phyloP scores from a whole-genome alignment of 495 filamentous ascomycete species.

The Trichocladium antarcticum region DNA sequence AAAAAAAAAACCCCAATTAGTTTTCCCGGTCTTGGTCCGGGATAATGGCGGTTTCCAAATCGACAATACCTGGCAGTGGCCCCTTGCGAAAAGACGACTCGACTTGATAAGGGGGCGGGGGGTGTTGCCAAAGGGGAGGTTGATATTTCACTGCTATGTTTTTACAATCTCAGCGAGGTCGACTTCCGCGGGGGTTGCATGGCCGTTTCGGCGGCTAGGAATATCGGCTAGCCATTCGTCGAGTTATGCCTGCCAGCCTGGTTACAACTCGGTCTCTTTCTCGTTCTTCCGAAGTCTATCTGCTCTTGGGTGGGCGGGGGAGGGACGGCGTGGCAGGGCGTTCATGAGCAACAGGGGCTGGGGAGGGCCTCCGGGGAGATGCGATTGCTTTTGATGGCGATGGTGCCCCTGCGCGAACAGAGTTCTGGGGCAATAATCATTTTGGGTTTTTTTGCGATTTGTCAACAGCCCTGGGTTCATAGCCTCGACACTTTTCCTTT shows the following conservation, averaged over 20 bases:
- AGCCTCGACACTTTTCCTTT: constrained; percentile 5
- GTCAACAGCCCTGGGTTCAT: constrained; percentile 7
- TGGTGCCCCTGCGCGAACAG: neutral
- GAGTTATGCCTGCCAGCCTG: too few species aligned
- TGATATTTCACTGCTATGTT: neutral
- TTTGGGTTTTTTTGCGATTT: constrained; percentile 4
- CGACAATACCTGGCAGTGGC: too few species aligned
- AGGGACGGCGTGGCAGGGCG: constrained; percentile 1
- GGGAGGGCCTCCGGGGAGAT: neutral
- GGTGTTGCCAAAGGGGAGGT: neutral
- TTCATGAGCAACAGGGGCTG: constrained; percentile 4
- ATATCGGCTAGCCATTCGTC: too few species aligned
- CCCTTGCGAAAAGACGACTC: neutral
- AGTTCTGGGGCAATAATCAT: constrained; percentile 4
- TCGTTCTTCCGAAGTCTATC: constrained; percentile 1
- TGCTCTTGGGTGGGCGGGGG: neutral
- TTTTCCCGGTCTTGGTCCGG: constrained; percentile 5
- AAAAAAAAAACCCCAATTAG: neutral
- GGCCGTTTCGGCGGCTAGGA: neutral
- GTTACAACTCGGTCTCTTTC: neutral
- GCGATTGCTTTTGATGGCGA: constrained; percentile 1
- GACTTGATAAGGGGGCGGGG: neutral
- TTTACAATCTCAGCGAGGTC: neutral
- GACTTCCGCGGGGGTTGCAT: neutral
- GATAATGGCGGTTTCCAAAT: constrained; percentile 2